Evolutionary conservation across 2,329 filamentous ascomycete genomes (phyloP).

Genomic region (Saccharata proteae): DNA sequence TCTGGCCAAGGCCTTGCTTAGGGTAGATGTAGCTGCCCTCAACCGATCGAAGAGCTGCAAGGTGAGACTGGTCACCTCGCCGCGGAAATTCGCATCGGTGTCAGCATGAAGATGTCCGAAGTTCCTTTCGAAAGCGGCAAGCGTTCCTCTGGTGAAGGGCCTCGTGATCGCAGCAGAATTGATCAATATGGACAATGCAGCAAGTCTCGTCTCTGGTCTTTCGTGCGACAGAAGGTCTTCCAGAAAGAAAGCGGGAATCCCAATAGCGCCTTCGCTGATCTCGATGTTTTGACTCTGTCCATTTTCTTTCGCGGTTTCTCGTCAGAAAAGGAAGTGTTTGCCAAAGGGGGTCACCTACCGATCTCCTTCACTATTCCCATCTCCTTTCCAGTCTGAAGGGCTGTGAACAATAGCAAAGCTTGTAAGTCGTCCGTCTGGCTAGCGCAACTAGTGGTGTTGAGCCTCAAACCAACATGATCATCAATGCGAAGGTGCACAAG

Average conservation of each 20-base stretch:
- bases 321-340: conserved; percentile 2
- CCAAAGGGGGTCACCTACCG: conserved; percentile 20
- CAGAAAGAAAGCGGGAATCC: conserved; percentile 38
- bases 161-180: conserved; percentile 63
- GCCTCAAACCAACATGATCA: conserved; percentile 14
- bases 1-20: conserved; percentile 13
- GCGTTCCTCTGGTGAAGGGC: conserved; percentile 51
- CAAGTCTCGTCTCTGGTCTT: conserved; percentile 48
- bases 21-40: conserved; percentile 21
- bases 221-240: conserved; percentile 24
- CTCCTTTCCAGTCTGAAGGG: conserved; percentile 34
- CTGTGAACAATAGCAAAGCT: conserved; percentile 21
- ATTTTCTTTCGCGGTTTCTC: conserved; percentile 14
- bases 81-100: conserved; percentile 73
- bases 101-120: conserved; percentile 68
- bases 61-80: conserved; percentile 63
- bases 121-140: conserved; percentile 52
- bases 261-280: conserved; percentile 29
- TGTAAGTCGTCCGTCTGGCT: conserved; percentile 18
- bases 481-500: conserved; percentile 26
- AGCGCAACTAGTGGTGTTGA: neutral
- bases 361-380: conserved; percentile 31
- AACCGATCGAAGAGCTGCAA: conserved; percentile 68
- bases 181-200: conserved; percentile 71
- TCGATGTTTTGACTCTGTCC: conserved; percentile 15